Evolutionary conservation across 345 rosid species (phyloP).

Genomic region (Syzygium grande): DNA sequence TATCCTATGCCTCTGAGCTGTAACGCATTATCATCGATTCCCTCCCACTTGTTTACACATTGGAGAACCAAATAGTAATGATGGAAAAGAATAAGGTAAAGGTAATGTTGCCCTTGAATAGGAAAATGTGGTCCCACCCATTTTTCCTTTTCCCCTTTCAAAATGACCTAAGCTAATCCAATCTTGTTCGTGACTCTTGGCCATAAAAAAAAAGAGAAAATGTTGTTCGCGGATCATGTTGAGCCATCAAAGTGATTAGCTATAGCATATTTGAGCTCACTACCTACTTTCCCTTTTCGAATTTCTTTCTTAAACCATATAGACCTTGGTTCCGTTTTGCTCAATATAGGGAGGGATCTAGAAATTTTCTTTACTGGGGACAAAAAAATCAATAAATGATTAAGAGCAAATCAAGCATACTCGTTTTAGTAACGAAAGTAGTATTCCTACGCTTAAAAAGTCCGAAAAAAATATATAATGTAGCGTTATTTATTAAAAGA

Average conservation of each 20-base stretch:
- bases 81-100: neutral
- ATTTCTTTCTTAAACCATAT: neutral
- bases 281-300: neutral
- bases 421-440: neutral
- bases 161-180: neutral
- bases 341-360: neutral
- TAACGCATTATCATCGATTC: conserved; percentile 4
- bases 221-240: neutral
- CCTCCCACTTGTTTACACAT: neutral
- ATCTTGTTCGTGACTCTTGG: neutral
- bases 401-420: neutral
- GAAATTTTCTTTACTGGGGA: neutral
- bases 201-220: neutral
- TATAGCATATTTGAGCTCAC: neutral
- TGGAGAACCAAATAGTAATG: neutral
- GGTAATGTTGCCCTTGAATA: neutral
- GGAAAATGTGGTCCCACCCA: neutral
- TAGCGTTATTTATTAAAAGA: neutral
- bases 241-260: neutral
- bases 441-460: neutral
- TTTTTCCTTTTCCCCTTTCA: neutral
- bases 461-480: neutral
- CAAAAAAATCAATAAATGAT: neutral
- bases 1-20: conserved; percentile 26
- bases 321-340: neutral